Conservation (phyloP, 768 basidiomycete species). For the Boletus vermiculosoides region DNA sequence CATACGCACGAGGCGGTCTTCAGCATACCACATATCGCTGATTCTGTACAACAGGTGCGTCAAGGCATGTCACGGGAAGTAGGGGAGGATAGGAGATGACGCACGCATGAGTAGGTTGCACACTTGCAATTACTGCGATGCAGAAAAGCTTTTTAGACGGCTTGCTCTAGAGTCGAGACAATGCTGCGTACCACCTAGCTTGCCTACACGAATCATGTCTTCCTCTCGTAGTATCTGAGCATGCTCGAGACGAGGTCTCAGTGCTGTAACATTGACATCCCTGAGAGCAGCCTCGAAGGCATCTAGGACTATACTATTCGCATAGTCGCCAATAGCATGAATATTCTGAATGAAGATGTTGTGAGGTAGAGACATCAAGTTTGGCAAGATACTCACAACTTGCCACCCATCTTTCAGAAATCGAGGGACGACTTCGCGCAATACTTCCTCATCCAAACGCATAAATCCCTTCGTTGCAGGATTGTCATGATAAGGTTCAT, state of each 20-base stretch:
- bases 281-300: slow-evolving; percentile 72
- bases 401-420: slow-evolving; percentile 87
- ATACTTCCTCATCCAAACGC: slow-evolving; percentile 60
- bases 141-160: background rate
- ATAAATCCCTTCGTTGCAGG: slow-evolving; percentile 75
- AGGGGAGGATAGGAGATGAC: slow-evolving; percentile 21
- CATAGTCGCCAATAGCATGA: slow-evolving; percentile 84
- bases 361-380: background rate
- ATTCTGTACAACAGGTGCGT: slow-evolving; percentile 40
- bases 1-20: slow-evolving; percentile 66
- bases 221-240: slow-evolving; percentile 79
- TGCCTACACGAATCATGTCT: slow-evolving; percentile 76
- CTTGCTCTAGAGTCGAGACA: background rate
- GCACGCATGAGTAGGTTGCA: slow-evolving; percentile 88
- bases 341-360: slow-evolving; percentile 57
- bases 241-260: slow-evolving; percentile 84
- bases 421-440: slow-evolving; percentile 60
- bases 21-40: slow-evolving; percentile 89
- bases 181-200: slow-evolving; percentile 63
- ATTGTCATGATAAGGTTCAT: slow-evolving; percentile 81
- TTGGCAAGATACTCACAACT: slow-evolving; percentile 55
- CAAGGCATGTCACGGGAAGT: background rate
- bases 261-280: slow-evolving; percentile 57
- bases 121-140: slow-evolving; percentile 75
- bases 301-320: slow-evolving; percentile 80